These are phyloP conservation scores for Primulina eburnea DNA, from an alignment of 257 asterid genomes.

Conservation along the genomic window DNA sequence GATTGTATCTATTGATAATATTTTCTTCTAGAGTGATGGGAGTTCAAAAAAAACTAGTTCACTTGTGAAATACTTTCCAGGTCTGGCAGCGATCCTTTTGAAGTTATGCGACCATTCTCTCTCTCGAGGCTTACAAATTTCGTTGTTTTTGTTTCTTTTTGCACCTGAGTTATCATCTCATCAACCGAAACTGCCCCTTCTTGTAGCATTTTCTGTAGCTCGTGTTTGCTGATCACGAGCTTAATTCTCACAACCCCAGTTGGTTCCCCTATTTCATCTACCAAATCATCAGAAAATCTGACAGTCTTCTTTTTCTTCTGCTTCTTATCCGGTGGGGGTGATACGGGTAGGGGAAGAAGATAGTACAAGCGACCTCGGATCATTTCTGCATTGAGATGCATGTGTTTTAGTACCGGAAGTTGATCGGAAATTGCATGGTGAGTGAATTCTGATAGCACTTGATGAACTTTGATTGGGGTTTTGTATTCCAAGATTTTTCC, in stretches of 20 bases:
- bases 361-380: slow-evolving; percentile 50
- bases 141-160: slow-evolving; percentile 23
- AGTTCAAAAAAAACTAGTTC: slow-evolving; percentile 21
- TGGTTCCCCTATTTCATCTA: slow-evolving; percentile 31
- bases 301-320: slow-evolving; percentile 34
- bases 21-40: neutral
- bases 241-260: slow-evolving; percentile 59
- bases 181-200: slow-evolving; percentile 48
- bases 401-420: slow-evolving; percentile 41
- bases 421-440: slow-evolving; percentile 62
- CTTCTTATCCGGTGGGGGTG: slow-evolving; percentile 29
- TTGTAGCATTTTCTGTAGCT: slow-evolving; percentile 55
- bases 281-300: slow-evolving; percentile 39
- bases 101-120: slow-evolving; percentile 8
- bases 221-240: slow-evolving; percentile 65
- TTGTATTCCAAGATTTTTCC: slow-evolving; percentile 66
- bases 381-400: slow-evolving; percentile 51
- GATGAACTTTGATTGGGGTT: slow-evolving; percentile 52
- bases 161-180: slow-evolving; percentile 36
- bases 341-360: slow-evolving; percentile 51
- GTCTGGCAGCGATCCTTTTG: slow-evolving; percentile 25
- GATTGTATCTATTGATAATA: slow-evolving; percentile 6
- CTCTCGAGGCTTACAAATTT: slow-evolving; percentile 15
- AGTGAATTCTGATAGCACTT: slow-evolving; percentile 45
- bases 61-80: slow-evolving; percentile 49